Evolutionary conservation across 1,139 yeast genomes (phyloP), one percentile per base, ranked within the genome.

Genomic region (Waltiozyma sp.): DNA sequence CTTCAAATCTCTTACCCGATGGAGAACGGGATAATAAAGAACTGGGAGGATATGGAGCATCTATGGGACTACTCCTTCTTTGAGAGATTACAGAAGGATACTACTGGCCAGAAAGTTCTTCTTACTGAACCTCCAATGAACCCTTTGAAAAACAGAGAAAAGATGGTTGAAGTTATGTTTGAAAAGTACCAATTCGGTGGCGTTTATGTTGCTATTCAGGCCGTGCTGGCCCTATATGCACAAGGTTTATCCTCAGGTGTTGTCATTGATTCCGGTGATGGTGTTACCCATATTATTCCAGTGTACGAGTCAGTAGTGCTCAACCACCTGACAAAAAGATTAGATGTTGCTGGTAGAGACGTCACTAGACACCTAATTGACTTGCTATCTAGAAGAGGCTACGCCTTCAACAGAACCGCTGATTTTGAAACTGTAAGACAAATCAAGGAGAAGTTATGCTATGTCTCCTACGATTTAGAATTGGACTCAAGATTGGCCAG

Each of bases 31-130:
- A 87, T 93, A 56, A 89, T 91, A 62, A 82, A 82, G 61, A 88
- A 91, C 62, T 91, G 98, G 98, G 95, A 89, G 58, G 98, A 91
- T 61, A 91, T 93, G 97, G 95, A 87, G 56, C 93, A 89, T 57
- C 73, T 91, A 50, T 91, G 99, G 99, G 96, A 91, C 65, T 91
- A 91, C 64, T 93, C 97, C 23, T 91, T 91, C 63, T 84, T 83
- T 65, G 95, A 91, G 54, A 77, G 85, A 57, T 81, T 91, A 87
- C 76, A 87, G 59, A 68, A 83, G 40, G 78, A 79, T 56, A 71
- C 78, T 23, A 79, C 93, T 18, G 95, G 91, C 33, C 76, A 78
- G 54, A 89, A 89, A 64, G 77, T 91, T 40, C 70, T 91, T 54
- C 70, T 91, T 50, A 91, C 98, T 2, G 98, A 91, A 66, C 97